Evolutionary conservation across 2,329 filamentous ascomycete genomes (phyloP).

Genomic region (Alternaria dauci): DNA sequence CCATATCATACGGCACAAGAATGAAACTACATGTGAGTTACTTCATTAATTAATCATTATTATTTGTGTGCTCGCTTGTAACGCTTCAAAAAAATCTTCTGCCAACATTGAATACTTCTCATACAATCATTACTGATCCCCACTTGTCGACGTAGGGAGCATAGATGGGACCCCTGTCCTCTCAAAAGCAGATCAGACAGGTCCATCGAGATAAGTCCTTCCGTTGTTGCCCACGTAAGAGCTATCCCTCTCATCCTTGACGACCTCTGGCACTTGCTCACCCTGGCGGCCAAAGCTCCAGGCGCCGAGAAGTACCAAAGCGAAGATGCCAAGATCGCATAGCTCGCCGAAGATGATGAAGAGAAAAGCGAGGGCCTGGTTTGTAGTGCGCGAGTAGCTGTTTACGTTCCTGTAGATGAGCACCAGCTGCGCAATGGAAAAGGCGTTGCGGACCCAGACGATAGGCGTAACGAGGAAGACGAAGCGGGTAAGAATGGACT

Average conservation of each 20-base stretch:
- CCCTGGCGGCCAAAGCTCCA: conserved; percentile 27
- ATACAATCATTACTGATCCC: neutral
- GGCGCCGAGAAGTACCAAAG: conserved; percentile 19
- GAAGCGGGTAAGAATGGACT: conserved; percentile 20
- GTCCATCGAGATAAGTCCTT: neutral
- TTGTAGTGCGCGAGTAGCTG: conserved; percentile 27
- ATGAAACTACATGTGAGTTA: neutral
- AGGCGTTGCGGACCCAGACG: conserved; percentile 27
- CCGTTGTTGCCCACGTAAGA: neutral
- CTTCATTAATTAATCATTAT: neutral
- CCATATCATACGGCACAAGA: neutral
- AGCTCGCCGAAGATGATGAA: conserved; percentile 34
- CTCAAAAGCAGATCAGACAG: neutral
- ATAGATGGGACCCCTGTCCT: neutral
- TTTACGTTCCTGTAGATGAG: conserved; percentile 23
- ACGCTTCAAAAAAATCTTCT: neutral
- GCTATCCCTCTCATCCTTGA: conserved; percentile 7
- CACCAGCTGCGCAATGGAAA: conserved; percentile 26
- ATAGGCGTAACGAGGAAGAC: conserved; percentile 24
- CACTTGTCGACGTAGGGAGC: neutral
- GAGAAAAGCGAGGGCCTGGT: conserved; percentile 27
- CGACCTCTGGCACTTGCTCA: neutral
- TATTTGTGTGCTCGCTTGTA: neutral
- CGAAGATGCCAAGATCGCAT: conserved; percentile 21
- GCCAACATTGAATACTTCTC: neutral